Conservation (phyloP, 164 flowering plant genomes). For the Macadamia tetraphylla region DNA sequence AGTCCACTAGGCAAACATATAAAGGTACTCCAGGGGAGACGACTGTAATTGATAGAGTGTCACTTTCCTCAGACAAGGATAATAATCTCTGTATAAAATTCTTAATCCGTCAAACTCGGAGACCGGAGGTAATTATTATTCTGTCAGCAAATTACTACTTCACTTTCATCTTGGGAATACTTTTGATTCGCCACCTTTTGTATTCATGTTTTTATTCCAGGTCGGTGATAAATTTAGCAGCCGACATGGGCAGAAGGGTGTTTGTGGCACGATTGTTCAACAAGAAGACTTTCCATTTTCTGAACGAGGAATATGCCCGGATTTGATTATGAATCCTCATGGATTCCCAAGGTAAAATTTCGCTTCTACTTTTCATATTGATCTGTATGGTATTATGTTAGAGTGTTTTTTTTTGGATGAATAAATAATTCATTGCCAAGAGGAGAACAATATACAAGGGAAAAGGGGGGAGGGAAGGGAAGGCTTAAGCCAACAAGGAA, state of each 20-base stretch:
- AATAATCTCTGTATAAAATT: slow-evolving; percentile 52
- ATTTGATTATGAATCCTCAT: slow-evolving; percentile 99
- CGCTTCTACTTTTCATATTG: neutral
- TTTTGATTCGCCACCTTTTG: neutral
- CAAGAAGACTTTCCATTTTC: slow-evolving; percentile 98
- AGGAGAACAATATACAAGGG: no score
- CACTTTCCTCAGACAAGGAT: slow-evolving; percentile 51
- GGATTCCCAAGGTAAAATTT: slow-evolving; percentile 82
- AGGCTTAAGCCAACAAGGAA: no score
- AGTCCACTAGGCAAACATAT: slow-evolving; percentile 30
- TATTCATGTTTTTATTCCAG: slow-evolving; percentile 20
- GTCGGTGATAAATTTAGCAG: slow-evolving; percentile 98
- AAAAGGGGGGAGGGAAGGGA: no score
- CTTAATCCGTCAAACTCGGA: slow-evolving; percentile 77
- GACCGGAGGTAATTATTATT: slow-evolving; percentile 64
- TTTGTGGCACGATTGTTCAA: slow-evolving; percentile 84
- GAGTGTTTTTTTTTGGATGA: neutral
- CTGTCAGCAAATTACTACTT: neutral
- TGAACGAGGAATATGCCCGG: slow-evolving; percentile 94
- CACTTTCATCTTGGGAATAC: neutral
- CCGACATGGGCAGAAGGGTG: slow-evolving; percentile 99
- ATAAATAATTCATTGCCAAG: no score
- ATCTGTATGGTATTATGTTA: neutral
- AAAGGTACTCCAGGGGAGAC: slow-evolving; percentile 76
- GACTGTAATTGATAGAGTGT: slow-evolving; percentile 76